phyloP scores from a whole-genome alignment of 495 filamentous ascomycete species.

The Penicillium steckii region DNA sequence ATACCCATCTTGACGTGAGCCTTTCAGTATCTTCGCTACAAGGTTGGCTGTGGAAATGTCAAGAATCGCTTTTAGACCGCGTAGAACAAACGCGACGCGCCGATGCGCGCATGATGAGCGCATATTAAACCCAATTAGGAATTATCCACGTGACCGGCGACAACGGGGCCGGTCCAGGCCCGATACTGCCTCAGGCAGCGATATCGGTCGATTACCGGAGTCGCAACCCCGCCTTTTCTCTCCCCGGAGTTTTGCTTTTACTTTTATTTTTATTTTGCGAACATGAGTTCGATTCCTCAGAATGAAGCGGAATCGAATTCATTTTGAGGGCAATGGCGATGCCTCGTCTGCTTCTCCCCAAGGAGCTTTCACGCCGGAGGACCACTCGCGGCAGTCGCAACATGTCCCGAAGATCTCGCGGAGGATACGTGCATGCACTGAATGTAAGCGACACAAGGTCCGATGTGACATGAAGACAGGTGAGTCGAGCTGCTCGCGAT shows the following conservation, averaged over 20 bases:
- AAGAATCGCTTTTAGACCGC: background rate
- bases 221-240: slow-evolving; percentile 27
- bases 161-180: slow-evolving; percentile 6
- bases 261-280: slow-evolving; percentile 5
- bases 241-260: slow-evolving; percentile 22
- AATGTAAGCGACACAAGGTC: slow-evolving; percentile 55
- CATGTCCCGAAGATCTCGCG: slow-evolving; percentile 56
- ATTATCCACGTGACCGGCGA: slow-evolving; percentile 23
- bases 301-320: slow-evolving; percentile 49
- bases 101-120: slow-evolving; percentile 20
- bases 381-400: slow-evolving; percentile 25
- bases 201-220: slow-evolving; percentile 22
- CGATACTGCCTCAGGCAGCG: slow-evolving; percentile 18
- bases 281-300: slow-evolving; percentile 17
- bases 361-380: slow-evolving; percentile 31
- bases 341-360: slow-evolving; percentile 38
- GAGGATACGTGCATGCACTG: slow-evolving; percentile 54
- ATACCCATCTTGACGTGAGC: slow-evolving; percentile 74
- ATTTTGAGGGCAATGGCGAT: slow-evolving; percentile 45
- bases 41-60: background rate
- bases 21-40: background rate
- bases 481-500: slow-evolving; percentile 46
- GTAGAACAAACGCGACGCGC: slow-evolving; percentile 24
- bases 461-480: slow-evolving; percentile 51
- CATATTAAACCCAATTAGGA: slow-evolving; percentile 31